Evolutionary conservation across 1,139 yeast species (phyloP).

Genomic region (Hyphopichia wangnamkhiaoensis): DNA sequence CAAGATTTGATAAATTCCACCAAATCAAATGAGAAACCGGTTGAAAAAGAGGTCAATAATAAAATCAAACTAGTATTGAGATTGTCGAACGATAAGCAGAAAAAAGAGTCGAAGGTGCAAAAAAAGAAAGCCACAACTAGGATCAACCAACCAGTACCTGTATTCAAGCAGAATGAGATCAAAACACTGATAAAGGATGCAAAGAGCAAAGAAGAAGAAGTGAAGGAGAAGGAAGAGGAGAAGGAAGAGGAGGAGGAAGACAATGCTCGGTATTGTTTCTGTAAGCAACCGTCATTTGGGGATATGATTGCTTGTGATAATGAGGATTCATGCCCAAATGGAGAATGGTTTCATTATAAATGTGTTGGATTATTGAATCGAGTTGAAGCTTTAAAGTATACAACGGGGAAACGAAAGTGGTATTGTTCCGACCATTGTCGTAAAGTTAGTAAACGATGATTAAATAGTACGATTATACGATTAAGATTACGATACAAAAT

Average conservation of each 20-base stretch:
- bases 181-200: conserved; percentile 2
- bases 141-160: conserved; percentile 5
- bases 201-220: not conserved
- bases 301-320: conserved; percentile 52
- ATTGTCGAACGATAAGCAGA: conserved; percentile 17
- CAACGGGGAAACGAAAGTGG: conserved; percentile 42
- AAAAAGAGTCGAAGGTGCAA: conserved; percentile 4
- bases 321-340: conserved; percentile 41
- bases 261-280: conserved; percentile 38
- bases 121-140: conserved; percentile 5
- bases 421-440: conserved; percentile 42
- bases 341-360: conserved; percentile 53
- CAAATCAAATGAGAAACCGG: conserved; percentile 10
- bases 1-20: conserved; percentile 23
- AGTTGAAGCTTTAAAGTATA: conserved; percentile 40
- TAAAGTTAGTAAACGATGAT: too few species aligned
- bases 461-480: too few species aligned
- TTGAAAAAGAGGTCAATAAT: conserved; percentile 8
- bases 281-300: conserved; percentile 47
- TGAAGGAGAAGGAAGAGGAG: conserved; percentile 5
- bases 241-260: conserved; percentile 23
- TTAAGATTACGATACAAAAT: too few species aligned
- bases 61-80: conserved; percentile 32
- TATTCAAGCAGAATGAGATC: conserved; percentile 6
- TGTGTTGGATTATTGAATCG: conserved; percentile 45